Percentiles rank a stretch among this genome's conserved stretches.
Evolutionary conservation across 179 eudicot species (phyloP).

Genomic region (Spergularia azorica): DNA sequence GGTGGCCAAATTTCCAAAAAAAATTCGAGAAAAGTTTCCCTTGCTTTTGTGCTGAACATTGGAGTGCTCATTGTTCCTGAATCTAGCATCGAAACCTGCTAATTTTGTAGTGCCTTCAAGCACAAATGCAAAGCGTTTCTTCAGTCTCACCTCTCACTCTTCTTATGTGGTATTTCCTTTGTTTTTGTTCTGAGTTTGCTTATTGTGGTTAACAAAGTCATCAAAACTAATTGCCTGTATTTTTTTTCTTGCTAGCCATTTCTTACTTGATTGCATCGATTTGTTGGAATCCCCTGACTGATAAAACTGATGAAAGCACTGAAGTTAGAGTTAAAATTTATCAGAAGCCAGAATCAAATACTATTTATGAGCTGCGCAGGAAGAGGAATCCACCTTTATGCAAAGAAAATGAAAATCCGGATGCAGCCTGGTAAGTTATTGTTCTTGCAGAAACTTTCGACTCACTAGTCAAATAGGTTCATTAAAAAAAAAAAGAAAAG

Average conservation of each 20-base stretch:
- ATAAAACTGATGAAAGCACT: constrained; percentile 82
- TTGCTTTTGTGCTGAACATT: neutral
- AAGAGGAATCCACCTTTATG: constrained; percentile 85
- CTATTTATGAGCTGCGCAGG: constrained; percentile 75
- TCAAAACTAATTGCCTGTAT: constrained; percentile 10
- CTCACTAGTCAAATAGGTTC: neutral
- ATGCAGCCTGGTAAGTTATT: constrained; percentile 81
- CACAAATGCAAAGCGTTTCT: neutral
- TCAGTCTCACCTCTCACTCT: neutral
- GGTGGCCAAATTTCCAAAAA: too few relatives aligned
- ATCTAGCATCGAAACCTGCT: neutral
- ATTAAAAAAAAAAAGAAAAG: neutral
- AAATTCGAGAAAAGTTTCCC: neutral
- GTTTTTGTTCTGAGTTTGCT: neutral
- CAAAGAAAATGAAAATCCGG: constrained; percentile 84
- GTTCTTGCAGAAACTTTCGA: neutral
- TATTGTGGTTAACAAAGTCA: neutral
- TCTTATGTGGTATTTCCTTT: neutral
- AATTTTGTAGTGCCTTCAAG: neutral
- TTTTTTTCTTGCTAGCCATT: constrained; percentile 61
- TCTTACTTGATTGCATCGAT: constrained; percentile 68
- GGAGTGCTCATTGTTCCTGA: neutral
- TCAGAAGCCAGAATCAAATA: constrained; percentile 88
- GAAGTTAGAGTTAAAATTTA: constrained; percentile 82
- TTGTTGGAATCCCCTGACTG: constrained; percentile 94